Evolutionary conservation across 2,329 filamentous ascomycete species (phyloP).

Genomic region (Trichoderma sp.): DNA sequence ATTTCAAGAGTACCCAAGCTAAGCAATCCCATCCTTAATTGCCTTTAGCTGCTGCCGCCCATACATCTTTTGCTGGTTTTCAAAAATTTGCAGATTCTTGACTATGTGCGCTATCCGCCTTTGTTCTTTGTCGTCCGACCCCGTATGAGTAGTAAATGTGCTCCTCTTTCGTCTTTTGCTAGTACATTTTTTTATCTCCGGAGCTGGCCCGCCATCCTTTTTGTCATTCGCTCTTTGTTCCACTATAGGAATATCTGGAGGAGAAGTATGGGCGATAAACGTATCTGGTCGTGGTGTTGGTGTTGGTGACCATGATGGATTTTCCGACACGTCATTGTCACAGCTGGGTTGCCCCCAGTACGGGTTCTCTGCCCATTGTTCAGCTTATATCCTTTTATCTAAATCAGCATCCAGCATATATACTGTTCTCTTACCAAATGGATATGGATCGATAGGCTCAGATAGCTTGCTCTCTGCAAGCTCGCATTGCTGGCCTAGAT

Average conservation of each 20-base stretch:
- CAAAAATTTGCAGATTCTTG: background rate
- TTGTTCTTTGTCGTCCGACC: background rate
- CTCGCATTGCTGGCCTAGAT: background rate
- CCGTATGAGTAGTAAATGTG: background rate
- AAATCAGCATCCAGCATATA: background rate
- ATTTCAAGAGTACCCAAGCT: background rate
- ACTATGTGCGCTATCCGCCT: background rate
- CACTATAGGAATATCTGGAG: background rate
- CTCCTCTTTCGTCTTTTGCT: background rate
- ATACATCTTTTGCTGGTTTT: background rate
- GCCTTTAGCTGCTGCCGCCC: background rate
- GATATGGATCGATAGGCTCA: background rate
- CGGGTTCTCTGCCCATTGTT: background rate
- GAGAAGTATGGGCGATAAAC: background rate
- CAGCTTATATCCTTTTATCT: background rate
- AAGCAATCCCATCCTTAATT: background rate
- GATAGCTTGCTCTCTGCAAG: background rate
- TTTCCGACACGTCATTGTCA: background rate
- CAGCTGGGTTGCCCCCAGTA: background rate
- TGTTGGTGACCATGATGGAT: background rate
- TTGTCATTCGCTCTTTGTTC: background rate
- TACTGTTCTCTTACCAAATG: background rate
- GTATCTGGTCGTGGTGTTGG: background rate
- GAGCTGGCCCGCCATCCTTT: background rate
- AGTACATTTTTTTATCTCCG: background rate